A percentile compares a stretch with the other conserved stretches of the same genome.
phyloP scores from a whole-genome alignment of 768 basidiomycete species.

The Rhizopogon rudus region DNA sequence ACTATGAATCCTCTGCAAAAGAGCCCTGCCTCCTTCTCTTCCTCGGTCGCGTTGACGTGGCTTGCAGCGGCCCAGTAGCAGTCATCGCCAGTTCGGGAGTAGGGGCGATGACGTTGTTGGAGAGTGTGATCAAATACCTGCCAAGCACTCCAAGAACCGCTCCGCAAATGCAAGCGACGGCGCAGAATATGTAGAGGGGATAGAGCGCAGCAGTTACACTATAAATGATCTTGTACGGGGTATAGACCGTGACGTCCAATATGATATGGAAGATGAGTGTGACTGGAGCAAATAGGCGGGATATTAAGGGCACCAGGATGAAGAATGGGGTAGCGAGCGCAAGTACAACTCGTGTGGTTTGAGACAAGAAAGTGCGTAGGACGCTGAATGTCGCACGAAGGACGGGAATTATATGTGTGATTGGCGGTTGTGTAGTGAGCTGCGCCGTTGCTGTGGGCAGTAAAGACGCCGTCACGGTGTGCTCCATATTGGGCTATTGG shows the following conservation, averaged over 20 bases:
- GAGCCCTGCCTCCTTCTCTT: neutral
- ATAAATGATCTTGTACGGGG: constrained; percentile 37
- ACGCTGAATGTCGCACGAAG: constrained; percentile 9
- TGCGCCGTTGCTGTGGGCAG: neutral
- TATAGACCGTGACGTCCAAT: constrained; percentile 36
- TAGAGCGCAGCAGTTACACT: constrained; percentile 41
- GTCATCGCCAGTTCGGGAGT: neutral
- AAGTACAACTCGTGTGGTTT: constrained; percentile 8
- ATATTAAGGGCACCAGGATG: constrained; percentile 19
- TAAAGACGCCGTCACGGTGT: neutral
- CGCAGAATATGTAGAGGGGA: constrained; percentile 53
- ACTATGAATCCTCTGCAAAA: neutral
- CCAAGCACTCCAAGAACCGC: constrained; percentile 39
- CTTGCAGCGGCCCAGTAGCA: neutral
- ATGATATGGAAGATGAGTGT: constrained; percentile 36
- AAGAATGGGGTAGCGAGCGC: constrained; percentile 13
- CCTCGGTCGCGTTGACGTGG: neutral
- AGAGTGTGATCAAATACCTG: neutral
- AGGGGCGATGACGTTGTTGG: neutral
- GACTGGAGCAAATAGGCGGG: constrained; percentile 46
- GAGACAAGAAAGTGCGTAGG: constrained; percentile 8
- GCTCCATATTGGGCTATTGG: neutral
- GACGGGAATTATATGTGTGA: constrained; percentile 17
- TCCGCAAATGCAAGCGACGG: constrained; percentile 52
- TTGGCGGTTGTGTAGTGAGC: constrained; percentile 14